phyloP scores from a whole-genome alignment of 257 asterid species.

The Lantana camara region DNA sequence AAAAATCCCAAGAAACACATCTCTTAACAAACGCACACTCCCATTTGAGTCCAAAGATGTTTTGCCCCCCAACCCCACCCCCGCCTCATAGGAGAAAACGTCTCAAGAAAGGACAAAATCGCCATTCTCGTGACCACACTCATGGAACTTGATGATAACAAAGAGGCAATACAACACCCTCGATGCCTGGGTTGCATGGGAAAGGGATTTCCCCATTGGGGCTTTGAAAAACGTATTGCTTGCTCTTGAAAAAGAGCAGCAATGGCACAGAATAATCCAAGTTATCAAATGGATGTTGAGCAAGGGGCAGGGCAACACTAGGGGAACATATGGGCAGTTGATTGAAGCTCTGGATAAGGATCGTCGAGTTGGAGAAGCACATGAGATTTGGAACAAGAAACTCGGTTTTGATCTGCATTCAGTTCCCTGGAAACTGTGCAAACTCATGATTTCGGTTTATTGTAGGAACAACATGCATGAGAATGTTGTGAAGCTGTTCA shows the following conservation, averaged over 20 bases:
- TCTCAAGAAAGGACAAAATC: constrained; percentile 68
- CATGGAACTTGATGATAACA: constrained; percentile 54
- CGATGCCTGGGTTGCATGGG: constrained; percentile 97
- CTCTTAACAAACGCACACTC: constrained; percentile 18
- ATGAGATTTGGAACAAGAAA: constrained; percentile 75
- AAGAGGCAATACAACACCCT: constrained; percentile 70
- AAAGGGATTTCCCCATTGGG: constrained; percentile 75
- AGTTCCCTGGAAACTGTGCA: constrained; percentile 78
- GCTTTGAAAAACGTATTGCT: constrained; percentile 56
- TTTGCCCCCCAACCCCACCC: constrained; percentile 25
- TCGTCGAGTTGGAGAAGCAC: constrained; percentile 68
- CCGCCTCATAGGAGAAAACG: constrained; percentile 65
- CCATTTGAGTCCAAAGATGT: constrained; percentile 23
- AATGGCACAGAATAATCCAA: constrained; percentile 81
- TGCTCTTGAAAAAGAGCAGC: constrained; percentile 78
- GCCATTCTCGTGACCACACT: constrained; percentile 61
- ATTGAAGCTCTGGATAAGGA: constrained; percentile 87
- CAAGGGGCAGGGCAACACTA: constrained; percentile 89
- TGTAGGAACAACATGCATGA: constrained; percentile 70
- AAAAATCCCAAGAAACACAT: constrained; percentile 25
- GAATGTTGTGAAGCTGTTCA: constrained; percentile 78
- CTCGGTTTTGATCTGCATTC: constrained; percentile 73
- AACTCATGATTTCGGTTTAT: constrained; percentile 72
- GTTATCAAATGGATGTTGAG: constrained; percentile 94
- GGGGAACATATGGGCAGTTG: constrained; percentile 77